These are phyloP conservation scores for Graphiopsis chlorocephala DNA, from an alignment of 2,329 filamentous ascomycete species.

Conservation along the genomic window DNA sequence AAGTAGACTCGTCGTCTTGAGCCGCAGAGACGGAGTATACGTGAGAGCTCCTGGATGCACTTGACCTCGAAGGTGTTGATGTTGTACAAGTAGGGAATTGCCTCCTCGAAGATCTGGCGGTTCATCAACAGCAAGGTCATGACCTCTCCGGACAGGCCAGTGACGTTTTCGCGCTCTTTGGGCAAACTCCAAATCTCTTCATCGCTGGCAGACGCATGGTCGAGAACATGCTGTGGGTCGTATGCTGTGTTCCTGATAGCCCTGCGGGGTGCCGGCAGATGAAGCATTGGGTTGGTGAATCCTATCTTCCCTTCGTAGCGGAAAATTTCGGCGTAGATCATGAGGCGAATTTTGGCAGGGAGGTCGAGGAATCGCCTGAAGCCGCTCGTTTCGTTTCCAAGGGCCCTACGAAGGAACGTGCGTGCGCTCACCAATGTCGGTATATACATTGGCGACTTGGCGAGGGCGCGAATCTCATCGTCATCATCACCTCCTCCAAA, in stretches of 20 bases:
- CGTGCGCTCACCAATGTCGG: background rate
- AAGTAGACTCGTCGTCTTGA: background rate
- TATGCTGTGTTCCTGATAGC: background rate
- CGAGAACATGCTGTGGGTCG: background rate
- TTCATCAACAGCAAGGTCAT: background rate
- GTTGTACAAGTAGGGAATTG: background rate
- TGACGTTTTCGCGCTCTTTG: no score
- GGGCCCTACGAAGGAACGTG: background rate
- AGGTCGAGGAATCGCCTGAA: constrained; percentile 18
- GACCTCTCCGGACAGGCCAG: no score
- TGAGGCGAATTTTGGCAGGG: constrained; percentile 19
- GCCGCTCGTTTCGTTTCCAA: background rate
- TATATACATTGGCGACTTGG: no score
- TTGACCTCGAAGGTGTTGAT: background rate
- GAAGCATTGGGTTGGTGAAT: background rate
- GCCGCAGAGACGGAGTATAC: background rate
- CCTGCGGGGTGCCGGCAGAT: background rate
- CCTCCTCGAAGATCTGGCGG: background rate
- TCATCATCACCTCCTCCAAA: no score
- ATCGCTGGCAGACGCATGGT: background rate
- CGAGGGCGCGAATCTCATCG: no score
- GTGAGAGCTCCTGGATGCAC: background rate
- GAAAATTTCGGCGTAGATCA: constrained; percentile 21
- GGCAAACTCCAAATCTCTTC: background rate
- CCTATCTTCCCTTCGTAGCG: background rate